Evolutionary conservation across 1,284 basidiomycete genomes (phyloP).

Genomic region (Puccinia triticina): DNA sequence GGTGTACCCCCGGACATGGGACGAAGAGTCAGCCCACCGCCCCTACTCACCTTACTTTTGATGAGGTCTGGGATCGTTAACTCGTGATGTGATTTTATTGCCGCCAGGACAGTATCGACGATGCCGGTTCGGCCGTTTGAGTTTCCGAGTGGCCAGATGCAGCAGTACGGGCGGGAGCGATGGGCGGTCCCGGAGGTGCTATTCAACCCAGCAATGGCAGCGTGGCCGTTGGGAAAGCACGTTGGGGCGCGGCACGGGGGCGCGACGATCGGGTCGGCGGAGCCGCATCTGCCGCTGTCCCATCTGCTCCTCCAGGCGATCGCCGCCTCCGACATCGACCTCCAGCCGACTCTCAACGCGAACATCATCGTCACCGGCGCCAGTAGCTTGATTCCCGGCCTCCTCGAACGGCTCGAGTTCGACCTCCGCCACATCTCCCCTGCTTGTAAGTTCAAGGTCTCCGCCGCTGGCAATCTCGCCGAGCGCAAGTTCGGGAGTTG

Average conservation of each 20-base stretch:
- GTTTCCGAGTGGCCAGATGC: constrained; percentile 91
- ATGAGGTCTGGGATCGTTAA: neutral
- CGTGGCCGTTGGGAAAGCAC: constrained; percentile 17
- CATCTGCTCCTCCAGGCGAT: constrained; percentile 78
- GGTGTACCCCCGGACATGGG: constrained; percentile 82
- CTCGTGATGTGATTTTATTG: constrained; percentile 55
- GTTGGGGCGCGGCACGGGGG: constrained; percentile 43
- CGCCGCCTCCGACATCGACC: constrained; percentile 83
- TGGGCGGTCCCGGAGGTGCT: constrained; percentile 84
- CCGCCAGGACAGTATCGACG: constrained; percentile 66
- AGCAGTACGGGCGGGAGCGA: constrained; percentile 80
- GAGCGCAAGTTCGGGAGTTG: constrained; percentile 87
- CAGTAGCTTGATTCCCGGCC: constrained; percentile 80
- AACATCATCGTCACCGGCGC: constrained; percentile 96
- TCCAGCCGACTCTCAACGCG: constrained; percentile 82
- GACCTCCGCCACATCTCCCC: constrained; percentile 79
- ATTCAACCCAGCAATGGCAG: constrained; percentile 66
- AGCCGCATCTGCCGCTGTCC: constrained; percentile 69
- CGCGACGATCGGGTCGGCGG: constrained; percentile 62
- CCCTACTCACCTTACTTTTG: constrained; percentile 22
- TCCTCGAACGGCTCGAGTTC: constrained; percentile 78
- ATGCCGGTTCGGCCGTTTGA: constrained; percentile 73
- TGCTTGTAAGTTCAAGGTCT: constrained; percentile 73
- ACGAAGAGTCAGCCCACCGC: constrained; percentile 70
- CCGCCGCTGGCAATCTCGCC: constrained; percentile 81